phyloP scores from a whole-genome alignment of 176 grass and related monocot species.

The Lolium rigidum region DNA sequence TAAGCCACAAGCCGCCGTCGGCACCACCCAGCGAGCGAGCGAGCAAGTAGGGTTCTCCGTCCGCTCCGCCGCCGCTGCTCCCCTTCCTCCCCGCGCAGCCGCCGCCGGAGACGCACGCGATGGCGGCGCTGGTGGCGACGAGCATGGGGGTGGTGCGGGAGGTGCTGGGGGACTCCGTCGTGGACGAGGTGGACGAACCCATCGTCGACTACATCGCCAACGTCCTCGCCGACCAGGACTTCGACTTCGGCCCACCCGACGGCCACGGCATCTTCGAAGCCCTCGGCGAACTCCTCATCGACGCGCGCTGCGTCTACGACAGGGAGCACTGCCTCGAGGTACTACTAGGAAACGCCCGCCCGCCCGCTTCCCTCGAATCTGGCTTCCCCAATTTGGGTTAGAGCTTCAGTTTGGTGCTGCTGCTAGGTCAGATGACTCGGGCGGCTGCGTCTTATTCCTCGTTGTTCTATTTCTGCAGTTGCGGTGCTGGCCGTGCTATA shows the following conservation, averaged over 20 bases:
- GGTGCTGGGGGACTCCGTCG: conserved; percentile 63
- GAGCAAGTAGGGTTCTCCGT: conserved; percentile 22
- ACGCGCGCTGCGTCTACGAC: conserved; percentile 74
- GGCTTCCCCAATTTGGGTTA: not conserved
- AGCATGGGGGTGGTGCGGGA: conserved; percentile 88
- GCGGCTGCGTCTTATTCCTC: not conserved
- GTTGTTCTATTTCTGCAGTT: not conserved
- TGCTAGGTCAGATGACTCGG: not conserved
- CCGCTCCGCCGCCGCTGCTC: not conserved
- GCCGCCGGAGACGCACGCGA: not conserved
- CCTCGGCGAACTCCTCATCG: conserved; percentile 89
- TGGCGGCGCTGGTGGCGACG: conserved; percentile 51
- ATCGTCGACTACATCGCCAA: conserved; percentile 96
- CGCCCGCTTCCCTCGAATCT: not conserved
- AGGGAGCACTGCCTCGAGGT: conserved; percentile 69
- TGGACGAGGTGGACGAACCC: conserved; percentile 73
- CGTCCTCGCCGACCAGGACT: conserved; percentile 97
- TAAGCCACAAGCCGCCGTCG: not conserved
- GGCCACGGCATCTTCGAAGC: conserved; percentile 84
- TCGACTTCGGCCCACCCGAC: conserved; percentile 80
- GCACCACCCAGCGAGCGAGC: not conserved
- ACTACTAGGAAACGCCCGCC: not conserved
- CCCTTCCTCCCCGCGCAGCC: not conserved
- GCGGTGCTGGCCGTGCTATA: not conserved
- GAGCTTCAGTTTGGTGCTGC: not conserved